Evolutionary conservation across 1,139 yeast species (phyloP), one percentile per base, ranked within the genome.

Genomic region (Hyphopichia pseudoburtonii): DNA sequence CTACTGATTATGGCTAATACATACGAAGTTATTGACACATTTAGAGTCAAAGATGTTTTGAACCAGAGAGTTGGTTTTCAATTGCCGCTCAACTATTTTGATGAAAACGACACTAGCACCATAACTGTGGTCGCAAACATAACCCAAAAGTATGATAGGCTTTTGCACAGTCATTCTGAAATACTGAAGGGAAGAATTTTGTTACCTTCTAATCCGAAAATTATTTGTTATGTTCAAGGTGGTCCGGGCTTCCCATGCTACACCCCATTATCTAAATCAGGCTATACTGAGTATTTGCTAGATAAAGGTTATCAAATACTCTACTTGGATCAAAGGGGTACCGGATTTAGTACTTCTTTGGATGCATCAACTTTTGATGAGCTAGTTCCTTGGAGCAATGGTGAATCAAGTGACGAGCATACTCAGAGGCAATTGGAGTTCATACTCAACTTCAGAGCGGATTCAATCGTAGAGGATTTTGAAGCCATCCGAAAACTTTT

Each of bases 261-360:
- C 2, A 60, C 64, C 3, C 76, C 79, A 2, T 47, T 61, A 5
- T 41, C 66, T 7, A 56, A 60, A 27, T 43, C 64, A 1, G 66
- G 70, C 1, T 57, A 59, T 33, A 60, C 69, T 7, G 66, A 70
- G 23, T 58, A 60, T 9, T 54, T 76, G 18, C 42, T 76, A 5
- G 66, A 64, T 9, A 60, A 60, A 31, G 78, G 75, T 0, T 77
- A 68, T 46, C 73, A 68, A 37, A 66, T 78, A 10, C 54, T 78
- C 14, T 70, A 64, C 35, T 56, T 75, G 40, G 84, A 78, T 52
- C 84, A 78, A 52, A 59, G 84, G 49, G 84, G 83, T 6, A 78
- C 82, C 1, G 84, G 83, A 0, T 52, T 69, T 26, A 71, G 79
- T 34, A 59, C 72, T 1, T 70, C 78, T 0, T 49, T 78, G 17